A percentile compares a stretch with the other conserved stretches of the same genome.
Conservation (phyloP, 108 stramenopile genomes). For the Chaetoceros tenuissimus region DNA sequence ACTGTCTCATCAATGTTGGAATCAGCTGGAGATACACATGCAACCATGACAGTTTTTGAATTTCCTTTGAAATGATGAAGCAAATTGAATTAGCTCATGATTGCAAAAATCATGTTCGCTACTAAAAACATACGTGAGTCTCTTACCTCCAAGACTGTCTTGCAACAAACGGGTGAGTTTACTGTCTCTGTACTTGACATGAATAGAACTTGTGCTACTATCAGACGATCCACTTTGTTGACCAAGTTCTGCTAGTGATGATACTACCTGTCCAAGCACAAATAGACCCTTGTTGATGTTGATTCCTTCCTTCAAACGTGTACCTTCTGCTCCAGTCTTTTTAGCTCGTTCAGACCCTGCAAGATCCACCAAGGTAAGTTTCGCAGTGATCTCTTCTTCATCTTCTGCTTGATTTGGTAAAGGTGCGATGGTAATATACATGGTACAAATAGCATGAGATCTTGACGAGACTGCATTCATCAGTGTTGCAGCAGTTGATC, state of each 20-base stretch:
- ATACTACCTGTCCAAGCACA: slow-evolving; percentile 56
- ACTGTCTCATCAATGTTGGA: slow-evolving; percentile 75
- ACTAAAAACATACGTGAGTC: slow-evolving; percentile 12
- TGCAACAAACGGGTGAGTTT: slow-evolving; percentile 71
- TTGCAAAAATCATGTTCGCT: slow-evolving; percentile 2
- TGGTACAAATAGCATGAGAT: slow-evolving; percentile 91
- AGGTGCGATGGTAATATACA: slow-evolving; percentile 40
- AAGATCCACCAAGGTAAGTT: slow-evolving; percentile 70
- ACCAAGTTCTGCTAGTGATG: slow-evolving; percentile 32
- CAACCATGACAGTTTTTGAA: slow-evolving; percentile 67
- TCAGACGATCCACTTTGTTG: slow-evolving; percentile 10
- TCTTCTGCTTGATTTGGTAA: neutral
- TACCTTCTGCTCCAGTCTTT: slow-evolving; percentile 57
- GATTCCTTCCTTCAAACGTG: slow-evolving; percentile 74
- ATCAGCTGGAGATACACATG: slow-evolving; percentile 67
- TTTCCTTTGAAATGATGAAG: slow-evolving; percentile 41
- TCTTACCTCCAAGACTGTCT: slow-evolving; percentile 76
- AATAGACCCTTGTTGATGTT: slow-evolving; percentile 86
- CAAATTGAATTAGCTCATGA: neutral
- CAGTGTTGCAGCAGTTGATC: slow-evolving; percentile 73
- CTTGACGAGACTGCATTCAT: slow-evolving; percentile 85
- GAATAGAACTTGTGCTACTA: slow-evolving; percentile 13
- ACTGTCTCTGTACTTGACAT: slow-evolving; percentile 73
- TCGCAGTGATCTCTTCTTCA: slow-evolving; percentile 20
- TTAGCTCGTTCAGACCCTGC: slow-evolving; percentile 78